Percentiles rank a stretch among this genome's conserved stretches.
phyloP scores from a whole-genome alignment of 257 asterid genomes.

The Forsythia suspensa region DNA sequence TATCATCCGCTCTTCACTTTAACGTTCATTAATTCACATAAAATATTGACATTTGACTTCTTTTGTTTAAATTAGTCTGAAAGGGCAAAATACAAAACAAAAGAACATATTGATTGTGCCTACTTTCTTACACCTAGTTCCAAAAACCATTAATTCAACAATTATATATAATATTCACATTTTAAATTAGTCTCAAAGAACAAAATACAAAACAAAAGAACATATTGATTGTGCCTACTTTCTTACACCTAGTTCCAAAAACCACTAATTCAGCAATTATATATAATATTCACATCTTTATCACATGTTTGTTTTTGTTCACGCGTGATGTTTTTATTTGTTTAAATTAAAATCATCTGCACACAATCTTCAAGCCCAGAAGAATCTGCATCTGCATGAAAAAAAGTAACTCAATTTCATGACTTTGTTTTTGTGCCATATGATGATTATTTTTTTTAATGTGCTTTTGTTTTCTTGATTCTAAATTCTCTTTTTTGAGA shows the following conservation, averaged over 20 bases:
- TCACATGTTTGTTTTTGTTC: neutral
- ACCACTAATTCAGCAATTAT: neutral
- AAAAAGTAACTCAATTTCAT: neutral
- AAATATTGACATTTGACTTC: too few species aligned
- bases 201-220: neutral
- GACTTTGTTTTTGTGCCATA: neutral
- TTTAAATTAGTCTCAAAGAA: neutral
- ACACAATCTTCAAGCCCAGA: neutral
- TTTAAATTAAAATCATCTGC: neutral
- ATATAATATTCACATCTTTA: neutral
- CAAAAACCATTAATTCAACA: neutral
- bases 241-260: neutral
- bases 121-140: neutral
- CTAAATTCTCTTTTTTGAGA: conserved; percentile 3
- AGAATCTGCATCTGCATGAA: neutral
- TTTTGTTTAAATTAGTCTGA: too few species aligned
- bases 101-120: neutral
- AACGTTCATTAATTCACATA: too few species aligned
- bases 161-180: neutral
- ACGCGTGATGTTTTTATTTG: neutral
- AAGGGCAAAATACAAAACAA: neutral
- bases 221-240: neutral
- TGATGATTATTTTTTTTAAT: neutral
- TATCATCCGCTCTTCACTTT: too few species aligned
- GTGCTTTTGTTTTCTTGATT: conserved; percentile 5